Percentiles rank a stretch among this genome's conserved stretches.
These are phyloP conservation scores for Stenocarpella maydis DNA, from an alignment of 2,329 filamentous ascomycete genomes.

Conservation along the genomic window DNA sequence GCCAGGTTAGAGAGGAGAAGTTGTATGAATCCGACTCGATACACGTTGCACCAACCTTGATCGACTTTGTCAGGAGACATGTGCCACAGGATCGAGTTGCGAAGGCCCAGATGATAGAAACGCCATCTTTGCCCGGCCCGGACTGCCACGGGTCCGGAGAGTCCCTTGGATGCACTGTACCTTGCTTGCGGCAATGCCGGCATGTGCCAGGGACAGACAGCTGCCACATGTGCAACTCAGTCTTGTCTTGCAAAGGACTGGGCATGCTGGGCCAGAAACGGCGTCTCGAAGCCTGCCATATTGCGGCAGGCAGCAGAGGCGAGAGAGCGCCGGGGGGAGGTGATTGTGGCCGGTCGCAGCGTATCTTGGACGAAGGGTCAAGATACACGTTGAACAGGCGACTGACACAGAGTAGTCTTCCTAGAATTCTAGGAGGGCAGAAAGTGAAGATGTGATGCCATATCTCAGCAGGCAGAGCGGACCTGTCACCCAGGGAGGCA, in stretches of 20 bases:
- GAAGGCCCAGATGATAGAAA: constrained; percentile 77
- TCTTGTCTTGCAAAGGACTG: constrained; percentile 68
- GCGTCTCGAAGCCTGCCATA: constrained; percentile 77
- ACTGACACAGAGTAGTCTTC: constrained; percentile 72
- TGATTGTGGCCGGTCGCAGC: constrained; percentile 40
- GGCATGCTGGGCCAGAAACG: constrained; percentile 73
- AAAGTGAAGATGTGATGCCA: constrained; percentile 77
- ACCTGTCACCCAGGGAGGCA: constrained; percentile 38
- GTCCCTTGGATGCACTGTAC: constrained; percentile 38
- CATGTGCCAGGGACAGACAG: constrained; percentile 70
- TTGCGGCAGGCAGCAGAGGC: constrained; percentile 64
- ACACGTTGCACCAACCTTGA: constrained; percentile 64
- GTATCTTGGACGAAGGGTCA: constrained; percentile 53
- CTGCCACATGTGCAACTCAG: constrained; percentile 81
- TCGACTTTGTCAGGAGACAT: constrained; percentile 68
- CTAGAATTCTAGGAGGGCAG: constrained; percentile 69
- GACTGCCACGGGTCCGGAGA: constrained; percentile 59
- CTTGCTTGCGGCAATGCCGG: constrained; percentile 69
- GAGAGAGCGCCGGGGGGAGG: constrained; percentile 47
- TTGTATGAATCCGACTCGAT: neutral
- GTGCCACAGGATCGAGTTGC: constrained; percentile 69
- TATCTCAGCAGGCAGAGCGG: constrained; percentile 64
- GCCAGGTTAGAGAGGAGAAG: constrained; percentile 37
- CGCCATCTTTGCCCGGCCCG: constrained; percentile 68
- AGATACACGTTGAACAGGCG: constrained; percentile 70